A percentile compares a stretch with the other conserved stretches of the same genome.
phyloP scores from a whole-genome alignment of 306 rosid species.

The Alnus glutinosa region DNA sequence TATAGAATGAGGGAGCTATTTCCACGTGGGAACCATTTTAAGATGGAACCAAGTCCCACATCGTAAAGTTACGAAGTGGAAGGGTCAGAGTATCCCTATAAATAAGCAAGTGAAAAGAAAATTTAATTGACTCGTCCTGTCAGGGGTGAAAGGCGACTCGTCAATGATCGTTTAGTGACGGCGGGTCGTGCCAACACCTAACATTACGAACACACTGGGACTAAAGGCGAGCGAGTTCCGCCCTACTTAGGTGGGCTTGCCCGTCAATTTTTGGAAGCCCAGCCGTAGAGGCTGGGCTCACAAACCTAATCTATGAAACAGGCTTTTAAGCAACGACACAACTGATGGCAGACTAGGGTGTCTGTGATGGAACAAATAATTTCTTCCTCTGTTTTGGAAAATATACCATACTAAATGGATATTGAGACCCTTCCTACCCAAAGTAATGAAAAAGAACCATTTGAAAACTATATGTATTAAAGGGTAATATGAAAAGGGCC shows the following conservation, averaged over 20 bases:
- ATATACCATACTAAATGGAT: no score
- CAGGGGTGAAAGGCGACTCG: constrained; percentile 75
- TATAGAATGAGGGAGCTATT: neutral
- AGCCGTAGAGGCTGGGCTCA: constrained; percentile 20
- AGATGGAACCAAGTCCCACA: neutral
- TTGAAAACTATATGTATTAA: no score
- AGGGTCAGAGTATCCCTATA: constrained; percentile 1
- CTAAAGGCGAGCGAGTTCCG: constrained; percentile 30
- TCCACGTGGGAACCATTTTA: neutral
- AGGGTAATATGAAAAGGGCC: no score
- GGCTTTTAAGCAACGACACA: no score
- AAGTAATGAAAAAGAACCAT: no score
- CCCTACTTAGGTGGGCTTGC: constrained; percentile 64
- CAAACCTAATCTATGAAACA: neutral
- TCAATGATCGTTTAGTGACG: constrained; percentile 75
- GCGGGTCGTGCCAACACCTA: constrained; percentile 73
- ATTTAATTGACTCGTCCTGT: constrained; percentile 22
- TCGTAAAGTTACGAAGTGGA: neutral
- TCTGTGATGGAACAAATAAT: no score
- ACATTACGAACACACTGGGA: constrained; percentile 37
- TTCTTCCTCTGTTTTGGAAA: no score
- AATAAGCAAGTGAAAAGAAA: accelerated
- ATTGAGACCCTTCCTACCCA: no score
- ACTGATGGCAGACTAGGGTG: no score
- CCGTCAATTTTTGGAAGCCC: constrained; percentile 85